Base-by-base conservation (phyloP, 345 rosid species). In the Alliaria petiolata region DNA sequence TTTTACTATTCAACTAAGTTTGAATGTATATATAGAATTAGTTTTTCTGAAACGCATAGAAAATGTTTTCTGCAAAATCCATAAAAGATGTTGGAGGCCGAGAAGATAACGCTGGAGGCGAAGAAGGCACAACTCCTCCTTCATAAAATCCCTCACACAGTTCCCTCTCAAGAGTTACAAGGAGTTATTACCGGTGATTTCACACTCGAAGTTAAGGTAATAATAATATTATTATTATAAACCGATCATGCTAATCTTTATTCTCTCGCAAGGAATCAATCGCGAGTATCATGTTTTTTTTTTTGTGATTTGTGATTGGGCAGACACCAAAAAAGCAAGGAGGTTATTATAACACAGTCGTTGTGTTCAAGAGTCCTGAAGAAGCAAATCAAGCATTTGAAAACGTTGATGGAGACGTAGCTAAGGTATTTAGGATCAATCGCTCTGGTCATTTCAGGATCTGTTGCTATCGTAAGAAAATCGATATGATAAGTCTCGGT, bases 301-400 rank as follows among this genome's bases (percentile, higher is more conserved):
- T 56, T n/a, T n/a, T n/a, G n/a, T 66, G 17, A 26, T 51, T 17
- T 64, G 47, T 56, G 62, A 74, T 51, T 45, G 83, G 43, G 53
- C 87, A 89, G 96, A 82, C 84, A 71, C 61, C 83, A 0, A 88
- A 82, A 68, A 83, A 58, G 26, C 45, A 5, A 67, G 89, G 86
- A 69, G 80, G 66, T 45, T 81, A 47, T 8, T 86, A 85, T 69
- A 77, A 85, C 60, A 91, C 82, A 15, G 31, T 71, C 44, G 83
- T 85, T 44, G 51, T 76, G 59, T 95, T 91, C 70, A 77, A 62
- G 35, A 81, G 77, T 72, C 67, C 78, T 20, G 80, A 80, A 65
- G 90, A 89, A 69, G 99, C 97, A 28, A 25, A 73, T n/a, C 72
- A 60, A 66, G 92, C 89, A 52, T 95, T 86, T 82, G 83, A 84